Evolutionary conservation across 1,284 basidiomycete genomes (phyloP).

Genomic region (Phellinidium pouzarii): DNA sequence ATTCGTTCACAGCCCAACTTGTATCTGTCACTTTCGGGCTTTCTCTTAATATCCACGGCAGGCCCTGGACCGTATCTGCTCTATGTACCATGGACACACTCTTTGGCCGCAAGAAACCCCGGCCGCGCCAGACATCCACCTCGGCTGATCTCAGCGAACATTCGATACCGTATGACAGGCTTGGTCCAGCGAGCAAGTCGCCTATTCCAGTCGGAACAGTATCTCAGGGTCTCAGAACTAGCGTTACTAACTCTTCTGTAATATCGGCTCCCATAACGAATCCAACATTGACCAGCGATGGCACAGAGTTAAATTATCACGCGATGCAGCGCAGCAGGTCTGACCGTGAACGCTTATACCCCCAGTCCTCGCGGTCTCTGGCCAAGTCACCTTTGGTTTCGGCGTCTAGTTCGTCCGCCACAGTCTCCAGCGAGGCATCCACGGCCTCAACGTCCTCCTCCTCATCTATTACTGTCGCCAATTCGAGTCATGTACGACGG

Average conservation of each 20-base stretch:
- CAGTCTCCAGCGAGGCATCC: constrained; percentile 45
- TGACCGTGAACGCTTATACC: constrained; percentile 48
- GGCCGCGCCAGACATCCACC: constrained; percentile 44
- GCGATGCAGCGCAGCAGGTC: constrained; percentile 39
- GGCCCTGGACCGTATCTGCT: constrained; percentile 9
- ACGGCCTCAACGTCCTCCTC: constrained; percentile 29
- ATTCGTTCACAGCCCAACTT: background rate
- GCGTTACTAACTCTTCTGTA: constrained; percentile 19
- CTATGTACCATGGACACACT: constrained; percentile 28
- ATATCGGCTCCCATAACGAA: constrained; percentile 78
- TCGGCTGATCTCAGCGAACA: constrained; percentile 44
- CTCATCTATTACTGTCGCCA: constrained; percentile 31
- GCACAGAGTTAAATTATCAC: constrained; percentile 61
- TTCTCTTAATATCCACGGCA: constrained; percentile 2
- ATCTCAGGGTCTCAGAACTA: constrained; percentile 48
- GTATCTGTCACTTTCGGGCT: constrained; percentile 12
- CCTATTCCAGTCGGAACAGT: constrained; percentile 52
- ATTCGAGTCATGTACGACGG: constrained; percentile 38
- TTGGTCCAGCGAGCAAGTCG: constrained; percentile 49
- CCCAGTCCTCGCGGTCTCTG: constrained; percentile 27
- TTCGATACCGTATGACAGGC: constrained; percentile 68
- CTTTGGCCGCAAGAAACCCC: constrained; percentile 36
- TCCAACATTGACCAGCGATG: constrained; percentile 60
- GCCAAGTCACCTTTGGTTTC: constrained; percentile 45
- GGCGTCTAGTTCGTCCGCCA: constrained; percentile 47